Evolutionary conservation across 306 rosid species (phyloP), one percentile per base, ranked within the genome.

Genomic region (Acmispon strigosus): DNA sequence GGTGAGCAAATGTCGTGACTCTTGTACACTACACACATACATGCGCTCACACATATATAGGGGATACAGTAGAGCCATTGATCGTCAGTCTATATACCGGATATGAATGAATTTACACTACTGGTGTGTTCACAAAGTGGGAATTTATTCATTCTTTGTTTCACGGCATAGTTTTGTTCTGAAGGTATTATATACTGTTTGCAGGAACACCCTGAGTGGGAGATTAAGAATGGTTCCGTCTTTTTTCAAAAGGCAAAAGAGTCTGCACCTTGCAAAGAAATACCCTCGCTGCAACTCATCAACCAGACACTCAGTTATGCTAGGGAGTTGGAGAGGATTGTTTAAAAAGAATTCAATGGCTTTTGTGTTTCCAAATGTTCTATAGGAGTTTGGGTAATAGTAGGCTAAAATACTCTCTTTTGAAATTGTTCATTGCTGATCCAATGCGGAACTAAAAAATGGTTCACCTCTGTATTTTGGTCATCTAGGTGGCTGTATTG

Each of bases 251-350:
- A 86, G 84, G 96, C 92, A 14, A 94, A 91, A 81, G 99, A 91
- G 43, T 83, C 96, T 17, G 85, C 95, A 42, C 99, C 99, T 12
- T 87, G 96, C 96, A 94, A 91, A 88, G 99, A 94, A 76, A 94
- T 94, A 48, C 99, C 97, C 37, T 94, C 96, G 32, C 84, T 94
- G 76, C 99, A 91, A 74, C 95, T 94, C 55, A 94, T 94, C 90
- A 94, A 94, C 84, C 97, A 94, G 81, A 94, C 99, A 0, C 99
- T 91, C 47, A 94, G 99, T 75, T 94, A 91, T 47, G 97, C 99
- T 14, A 86, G 99, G 83, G 99, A 94, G 85, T 87, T 94, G 89
- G 99, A 94, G 97, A 86, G 99, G 84, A 94, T 94, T 79, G 97
- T 94, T 76, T 91, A 74, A 84, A 56, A 59, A 75, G 62, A 57